Base-by-base conservation (phyloP, 169 alveolate species). In the Toxoplasma gondii region DNA sequence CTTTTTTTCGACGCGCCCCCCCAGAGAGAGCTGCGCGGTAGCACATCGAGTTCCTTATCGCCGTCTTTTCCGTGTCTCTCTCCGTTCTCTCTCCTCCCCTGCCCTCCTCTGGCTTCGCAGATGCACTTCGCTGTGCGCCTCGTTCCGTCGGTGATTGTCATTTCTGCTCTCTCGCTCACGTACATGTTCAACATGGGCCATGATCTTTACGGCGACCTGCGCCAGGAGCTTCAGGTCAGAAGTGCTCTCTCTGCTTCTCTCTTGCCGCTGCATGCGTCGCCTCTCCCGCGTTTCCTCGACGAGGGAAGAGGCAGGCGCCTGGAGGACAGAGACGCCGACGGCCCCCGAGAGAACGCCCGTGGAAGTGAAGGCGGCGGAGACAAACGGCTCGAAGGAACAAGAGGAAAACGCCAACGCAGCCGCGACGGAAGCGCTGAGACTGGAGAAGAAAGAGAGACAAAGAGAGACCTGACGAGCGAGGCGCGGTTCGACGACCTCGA, bases 41-140 rank as follows among this genome's bases (percentile, higher is more conserved):
- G n/a, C n/a, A n/a, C n/a, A n/a, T n/a, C 58, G 58, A 12, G 58
- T 49, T 49, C 58, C 22, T 12, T 12, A 49, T 64, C 29, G 24
- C 22, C 31, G 74, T 31, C 22, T 31, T 19, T 27, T 27, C n/a
- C 22, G 7, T 64, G 38, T 74, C 84, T 31, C 43, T 22, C 45
- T 34, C 19, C n/a, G 27, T 36, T 22, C 7, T 74, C 34, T 10
- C 4, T 10, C 4, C 31, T 4, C 9, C 81, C 41, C 24, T 10
- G 19, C 41, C 34, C 38, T 58, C 36, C 64, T 39, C 29, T 16
- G 31, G 27, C 17, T 44, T 67, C 24, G 67, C 67, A 38, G 74
- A 19, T 44, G 39, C 91, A 84, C 91, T 84, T 38, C 74, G 67
- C 74, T n/a, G 39, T 84, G 39, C 91, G 91, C 10, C 54, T 84